Percentiles rank a stretch among this genome's conserved stretches.
These are phyloP conservation scores for Mycena rosella DNA, from an alignment of 768 basidiomycete genomes.

Conservation along the genomic window DNA sequence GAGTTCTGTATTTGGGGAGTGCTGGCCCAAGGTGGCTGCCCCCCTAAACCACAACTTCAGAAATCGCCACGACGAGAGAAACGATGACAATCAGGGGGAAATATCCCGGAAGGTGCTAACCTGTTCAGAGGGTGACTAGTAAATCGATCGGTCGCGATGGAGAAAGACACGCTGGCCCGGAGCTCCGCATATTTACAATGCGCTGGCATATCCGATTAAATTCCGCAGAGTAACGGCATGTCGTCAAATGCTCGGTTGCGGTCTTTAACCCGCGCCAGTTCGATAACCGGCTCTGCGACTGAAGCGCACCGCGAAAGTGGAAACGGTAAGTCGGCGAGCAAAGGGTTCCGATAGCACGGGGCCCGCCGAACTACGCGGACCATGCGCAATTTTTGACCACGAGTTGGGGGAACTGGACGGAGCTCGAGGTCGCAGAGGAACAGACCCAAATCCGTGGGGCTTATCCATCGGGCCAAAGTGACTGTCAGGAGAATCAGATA, in stretches of 20 bases:
- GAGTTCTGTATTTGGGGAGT: not conserved
- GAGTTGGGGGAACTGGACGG: not conserved
- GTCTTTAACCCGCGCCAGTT: not conserved
- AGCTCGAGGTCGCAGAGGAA: slow-evolving; percentile 8
- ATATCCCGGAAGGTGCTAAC: not conserved
- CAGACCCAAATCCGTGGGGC: not conserved
- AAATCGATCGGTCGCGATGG: not conserved
- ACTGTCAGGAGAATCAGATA: not conserved
- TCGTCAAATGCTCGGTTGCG: not conserved
- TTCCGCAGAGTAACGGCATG: not conserved
- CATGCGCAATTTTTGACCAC: slow-evolving; percentile 3
- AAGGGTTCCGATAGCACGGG: not conserved
- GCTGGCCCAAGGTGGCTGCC: not conserved
- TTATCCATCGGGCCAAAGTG: not conserved
- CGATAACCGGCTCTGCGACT: not conserved
- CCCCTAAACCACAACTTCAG: not conserved
- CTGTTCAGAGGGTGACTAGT: not conserved
- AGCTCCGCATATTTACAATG: not conserved
- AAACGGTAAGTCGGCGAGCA: not conserved
- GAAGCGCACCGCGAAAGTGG: not conserved
- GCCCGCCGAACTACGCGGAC: not conserved
- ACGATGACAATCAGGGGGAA: not conserved
- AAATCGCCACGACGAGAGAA: not conserved
- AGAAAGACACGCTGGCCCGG: not conserved
- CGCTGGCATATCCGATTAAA: slow-evolving; percentile 1